phyloP scores from a whole-genome alignment of 2,329 filamentous ascomycete genomes.

The Fusarium agapanthi region DNA sequence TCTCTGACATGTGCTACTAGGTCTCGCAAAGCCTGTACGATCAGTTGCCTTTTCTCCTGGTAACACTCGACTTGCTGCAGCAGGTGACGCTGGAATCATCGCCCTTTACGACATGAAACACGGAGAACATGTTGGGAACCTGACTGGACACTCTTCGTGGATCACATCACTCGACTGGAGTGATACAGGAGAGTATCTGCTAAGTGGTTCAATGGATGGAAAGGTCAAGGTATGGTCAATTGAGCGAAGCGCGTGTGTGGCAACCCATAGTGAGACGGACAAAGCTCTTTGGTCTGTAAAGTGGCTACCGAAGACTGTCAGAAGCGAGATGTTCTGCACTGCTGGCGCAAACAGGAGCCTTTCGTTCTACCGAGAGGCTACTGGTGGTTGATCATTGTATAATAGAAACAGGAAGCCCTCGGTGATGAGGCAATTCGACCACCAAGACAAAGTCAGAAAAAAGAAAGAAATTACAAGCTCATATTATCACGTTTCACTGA shows the following conservation, averaged over 20 bases:
- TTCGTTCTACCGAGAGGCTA: conserved; percentile 86
- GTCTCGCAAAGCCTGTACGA: conserved; percentile 86
- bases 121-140: conserved; percentile 89
- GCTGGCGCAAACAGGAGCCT: conserved; percentile 80
- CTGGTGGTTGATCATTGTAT: conserved; percentile 27
- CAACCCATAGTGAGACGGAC: conserved; percentile 91
- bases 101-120: conserved; percentile 91
- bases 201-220: conserved; percentile 89
- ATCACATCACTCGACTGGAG: conserved; percentile 93
- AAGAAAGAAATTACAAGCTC: neutral
- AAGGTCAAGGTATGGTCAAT: conserved; percentile 97
- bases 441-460: neutral
- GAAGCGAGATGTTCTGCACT: conserved; percentile 78
- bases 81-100: conserved; percentile 88
- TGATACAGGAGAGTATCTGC: conserved; percentile 87
- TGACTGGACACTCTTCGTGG: conserved; percentile 84
- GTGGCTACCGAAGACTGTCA: conserved; percentile 79
- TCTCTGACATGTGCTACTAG: conserved; percentile 51
- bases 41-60: conserved; percentile 88
- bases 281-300: conserved; percentile 84
- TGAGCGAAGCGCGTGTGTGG: conserved; percentile 83
- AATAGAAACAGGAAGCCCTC: neutral
- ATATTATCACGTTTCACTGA: neutral
- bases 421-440: neutral
- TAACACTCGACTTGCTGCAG: conserved; percentile 84